Conservation (phyloP, 2,329 filamentous ascomycete genomes). For the Coniochaeta sp. region DNA sequence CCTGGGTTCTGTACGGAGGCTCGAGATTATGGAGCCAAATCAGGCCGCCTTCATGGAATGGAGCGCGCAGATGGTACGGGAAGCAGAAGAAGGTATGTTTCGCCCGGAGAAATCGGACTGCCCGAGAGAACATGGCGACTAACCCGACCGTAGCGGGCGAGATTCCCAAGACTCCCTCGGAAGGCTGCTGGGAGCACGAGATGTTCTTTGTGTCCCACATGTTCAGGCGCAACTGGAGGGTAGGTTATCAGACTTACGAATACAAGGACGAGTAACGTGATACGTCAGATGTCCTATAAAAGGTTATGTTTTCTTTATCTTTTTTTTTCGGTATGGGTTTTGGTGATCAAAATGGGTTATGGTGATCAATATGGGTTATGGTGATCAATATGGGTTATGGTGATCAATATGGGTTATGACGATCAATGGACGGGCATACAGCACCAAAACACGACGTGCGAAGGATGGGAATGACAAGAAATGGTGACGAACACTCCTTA, state of each 20-base stretch:
- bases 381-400: no score
- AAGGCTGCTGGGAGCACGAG: conserved; percentile 16
- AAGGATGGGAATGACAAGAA: neutral
- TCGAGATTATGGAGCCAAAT: conserved; percentile 20
- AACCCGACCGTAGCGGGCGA: conserved; percentile 1
- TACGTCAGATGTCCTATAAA: neutral
- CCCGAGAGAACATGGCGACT: neutral
- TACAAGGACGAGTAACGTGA: neutral
- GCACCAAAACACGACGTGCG: neutral
- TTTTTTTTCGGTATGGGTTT: neutral
- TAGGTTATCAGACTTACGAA: conserved; percentile 8
- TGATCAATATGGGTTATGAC: neutral
- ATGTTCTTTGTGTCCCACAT: conserved; percentile 15
- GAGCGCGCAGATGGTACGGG: conserved; percentile 18
- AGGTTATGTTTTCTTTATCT: neutral
- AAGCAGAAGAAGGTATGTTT: conserved; percentile 7
- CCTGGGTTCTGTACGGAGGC: conserved; percentile 14
- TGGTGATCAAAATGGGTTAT: no score
- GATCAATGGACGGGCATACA: neutral
- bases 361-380: no score
- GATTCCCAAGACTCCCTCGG: conserved; percentile 10
- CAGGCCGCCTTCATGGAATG: conserved; percentile 25
- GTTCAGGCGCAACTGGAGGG: conserved; percentile 11
- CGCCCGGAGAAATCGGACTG: neutral
- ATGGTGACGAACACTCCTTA: no score